phyloP scores from a whole-genome alignment of 2,329 filamentous ascomycete genomes.

The Xylaria sp. region DNA sequence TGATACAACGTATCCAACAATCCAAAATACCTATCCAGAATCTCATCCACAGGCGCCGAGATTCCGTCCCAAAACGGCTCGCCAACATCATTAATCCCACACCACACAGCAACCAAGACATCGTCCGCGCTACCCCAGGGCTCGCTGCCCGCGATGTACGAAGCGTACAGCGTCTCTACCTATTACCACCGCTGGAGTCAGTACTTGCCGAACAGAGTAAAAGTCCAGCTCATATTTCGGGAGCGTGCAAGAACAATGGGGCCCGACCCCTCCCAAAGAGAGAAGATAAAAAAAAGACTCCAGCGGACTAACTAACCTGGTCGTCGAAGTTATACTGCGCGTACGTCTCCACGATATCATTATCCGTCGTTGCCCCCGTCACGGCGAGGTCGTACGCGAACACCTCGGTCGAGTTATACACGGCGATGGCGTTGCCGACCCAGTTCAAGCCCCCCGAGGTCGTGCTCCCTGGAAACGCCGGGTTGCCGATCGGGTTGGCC shows the following conservation, averaged over 20 bases:
- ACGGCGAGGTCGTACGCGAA: conserved; percentile 51
- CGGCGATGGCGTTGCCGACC: conserved; percentile 47
- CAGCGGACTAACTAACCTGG: too few relatives aligned
- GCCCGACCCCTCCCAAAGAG: too few relatives aligned
- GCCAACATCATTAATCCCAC: conserved; percentile 41
- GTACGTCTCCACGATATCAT: conserved; percentile 45
- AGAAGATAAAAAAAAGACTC: too few relatives aligned
- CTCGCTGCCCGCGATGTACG: conserved; percentile 21
- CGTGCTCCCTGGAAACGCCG: conserved; percentile 49
- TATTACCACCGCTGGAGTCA: too few relatives aligned
- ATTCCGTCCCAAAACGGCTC: conserved; percentile 42
- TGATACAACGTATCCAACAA: conserved; percentile 27
- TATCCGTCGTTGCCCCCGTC: conserved; percentile 51
- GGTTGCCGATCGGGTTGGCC: conserved; percentile 62
- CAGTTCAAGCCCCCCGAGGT: conserved; percentile 48
- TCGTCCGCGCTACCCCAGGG: conserved; percentile 27
- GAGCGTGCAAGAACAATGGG: too few relatives aligned
- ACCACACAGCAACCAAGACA: conserved; percentile 37
- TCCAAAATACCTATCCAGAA: conserved; percentile 30
- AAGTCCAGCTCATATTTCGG: too few relatives aligned
- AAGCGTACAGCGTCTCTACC: conserved; percentile 31
- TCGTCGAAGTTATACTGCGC: conserved; percentile 36
- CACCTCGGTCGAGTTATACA: conserved; percentile 45
- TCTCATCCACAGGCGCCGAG: conserved; percentile 22
- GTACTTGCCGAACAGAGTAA: too few relatives aligned